Conservation (phyloP, 2,329 filamentous ascomycete species). For the Colletotrichum siamense region DNA sequence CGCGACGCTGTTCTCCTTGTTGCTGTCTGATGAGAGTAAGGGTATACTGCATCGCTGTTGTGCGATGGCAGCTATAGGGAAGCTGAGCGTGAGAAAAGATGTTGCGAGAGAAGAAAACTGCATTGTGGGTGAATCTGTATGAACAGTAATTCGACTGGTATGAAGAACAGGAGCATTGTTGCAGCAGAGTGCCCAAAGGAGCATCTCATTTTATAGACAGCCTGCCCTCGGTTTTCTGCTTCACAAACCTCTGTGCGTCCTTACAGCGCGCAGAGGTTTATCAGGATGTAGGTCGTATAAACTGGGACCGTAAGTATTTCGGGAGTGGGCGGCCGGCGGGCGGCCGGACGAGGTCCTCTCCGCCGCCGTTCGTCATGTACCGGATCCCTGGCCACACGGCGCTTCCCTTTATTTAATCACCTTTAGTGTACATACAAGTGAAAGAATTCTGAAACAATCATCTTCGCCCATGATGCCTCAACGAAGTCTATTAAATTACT, state of each 20-base stretch:
- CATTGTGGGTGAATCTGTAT: neutral
- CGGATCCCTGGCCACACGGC: neutral
- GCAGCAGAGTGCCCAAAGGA: neutral
- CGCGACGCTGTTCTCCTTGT: neutral
- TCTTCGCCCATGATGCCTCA: neutral
- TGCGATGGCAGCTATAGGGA: neutral
- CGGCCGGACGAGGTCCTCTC: neutral
- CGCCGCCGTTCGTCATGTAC: neutral
- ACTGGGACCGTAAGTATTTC: neutral
- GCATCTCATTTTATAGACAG: neutral
- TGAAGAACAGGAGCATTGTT: neutral
- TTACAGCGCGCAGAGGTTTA: neutral
- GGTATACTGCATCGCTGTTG: neutral
- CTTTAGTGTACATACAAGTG: neutral
- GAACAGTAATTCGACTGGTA: neutral
- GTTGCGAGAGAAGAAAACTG: neutral
- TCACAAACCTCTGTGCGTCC: neutral
- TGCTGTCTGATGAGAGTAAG: neutral
- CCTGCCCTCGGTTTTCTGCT: neutral
- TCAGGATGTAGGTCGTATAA: neutral
- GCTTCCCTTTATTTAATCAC: neutral
- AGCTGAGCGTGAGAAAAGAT: neutral
- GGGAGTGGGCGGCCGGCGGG: neutral
- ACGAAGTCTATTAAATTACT: neutral
- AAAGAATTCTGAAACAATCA: neutral